Evolutionary conservation across 1,284 basidiomycete species (phyloP).

Genomic region (Chondrostereum purpureum): DNA sequence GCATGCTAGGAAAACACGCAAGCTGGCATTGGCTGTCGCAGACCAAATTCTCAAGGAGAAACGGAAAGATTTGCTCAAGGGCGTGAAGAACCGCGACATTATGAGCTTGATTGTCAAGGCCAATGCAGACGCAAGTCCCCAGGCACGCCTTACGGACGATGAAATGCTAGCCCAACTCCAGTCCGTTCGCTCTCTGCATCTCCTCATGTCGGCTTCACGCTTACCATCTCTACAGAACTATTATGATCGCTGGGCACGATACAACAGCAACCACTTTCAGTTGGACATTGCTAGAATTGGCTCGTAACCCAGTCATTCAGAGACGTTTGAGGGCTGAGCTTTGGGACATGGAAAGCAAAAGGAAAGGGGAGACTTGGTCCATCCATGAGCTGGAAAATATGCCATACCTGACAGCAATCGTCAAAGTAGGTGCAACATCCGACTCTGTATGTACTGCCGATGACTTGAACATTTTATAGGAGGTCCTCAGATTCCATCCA

Average conservation of each 20-base stretch:
- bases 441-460: conserved; percentile 20
- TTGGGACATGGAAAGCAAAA: not conserved
- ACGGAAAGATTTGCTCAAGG: not conserved
- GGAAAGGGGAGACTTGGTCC: conserved; percentile 9
- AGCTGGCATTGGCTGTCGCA: not conserved
- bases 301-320: conserved; percentile 15
- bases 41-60: not conserved
- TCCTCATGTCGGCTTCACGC: not conserved
- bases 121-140: conserved; percentile 2
- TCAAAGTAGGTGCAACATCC: conserved; percentile 30
- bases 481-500: conserved; percentile 32
- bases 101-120: conserved; percentile 20
- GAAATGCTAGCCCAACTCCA: conserved; percentile 8
- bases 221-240: conserved; percentile 18
- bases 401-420: conserved; percentile 13
- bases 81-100: conserved; percentile 33
- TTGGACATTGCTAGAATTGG: conserved; percentile 29
- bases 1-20: not conserved
- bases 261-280: conserved; percentile 37
- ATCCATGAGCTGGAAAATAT: conserved; percentile 17
- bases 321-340: conserved; percentile 15
- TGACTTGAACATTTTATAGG: conserved; percentile 18
- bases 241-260: conserved; percentile 44
- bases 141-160: conserved; percentile 5
- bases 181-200: not conserved